Evolutionary conservation across 1,284 basidiomycete genomes (phyloP).

Genomic region (Boletus smithii): DNA sequence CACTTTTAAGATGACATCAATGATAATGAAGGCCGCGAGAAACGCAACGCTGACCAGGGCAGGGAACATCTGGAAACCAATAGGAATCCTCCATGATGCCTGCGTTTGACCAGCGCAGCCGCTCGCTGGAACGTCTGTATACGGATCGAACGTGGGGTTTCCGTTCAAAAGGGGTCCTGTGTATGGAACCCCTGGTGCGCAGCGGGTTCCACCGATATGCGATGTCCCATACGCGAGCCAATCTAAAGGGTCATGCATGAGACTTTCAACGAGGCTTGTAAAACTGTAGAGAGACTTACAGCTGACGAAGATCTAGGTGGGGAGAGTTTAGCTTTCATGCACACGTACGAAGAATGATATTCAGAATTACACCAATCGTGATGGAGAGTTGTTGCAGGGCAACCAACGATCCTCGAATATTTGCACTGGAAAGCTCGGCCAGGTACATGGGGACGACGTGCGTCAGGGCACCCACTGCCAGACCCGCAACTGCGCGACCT

Average conservation of each 20-base stretch:
- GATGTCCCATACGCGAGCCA: slow-evolving; percentile 36
- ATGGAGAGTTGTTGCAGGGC: slow-evolving; percentile 34
- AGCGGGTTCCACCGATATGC: slow-evolving; percentile 35
- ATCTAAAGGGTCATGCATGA: slow-evolving; percentile 16
- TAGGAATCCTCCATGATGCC: slow-evolving; percentile 32
- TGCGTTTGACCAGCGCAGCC: slow-evolving; percentile 32
- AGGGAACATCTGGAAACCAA: slow-evolving; percentile 34
- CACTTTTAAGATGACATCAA: slow-evolving; percentile 20
- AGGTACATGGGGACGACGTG: slow-evolving; percentile 37
- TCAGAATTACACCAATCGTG: slow-evolving; percentile 32
- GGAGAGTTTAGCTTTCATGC: not conserved
- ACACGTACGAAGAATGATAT: not conserved
- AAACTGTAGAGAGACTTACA: slow-evolving; percentile 21
- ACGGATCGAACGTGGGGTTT: slow-evolving; percentile 30
- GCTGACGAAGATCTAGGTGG: slow-evolving; percentile 30
- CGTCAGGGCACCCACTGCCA: slow-evolving; percentile 33
- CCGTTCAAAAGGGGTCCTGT: slow-evolving; percentile 35
- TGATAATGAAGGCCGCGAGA: not conserved
- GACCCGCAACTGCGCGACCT: slow-evolving; percentile 32
- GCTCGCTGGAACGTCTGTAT: slow-evolving; percentile 31
- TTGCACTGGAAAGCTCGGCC: slow-evolving; percentile 35
- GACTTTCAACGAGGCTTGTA: not conserved
- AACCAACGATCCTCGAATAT: slow-evolving; percentile 36
- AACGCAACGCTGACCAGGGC: slow-evolving; percentile 24
- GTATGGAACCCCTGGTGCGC: slow-evolving; percentile 32